Base-by-base conservation (phyloP, 805 yeast genomes). In the Kluyveromyces nonfermentans region DNA sequence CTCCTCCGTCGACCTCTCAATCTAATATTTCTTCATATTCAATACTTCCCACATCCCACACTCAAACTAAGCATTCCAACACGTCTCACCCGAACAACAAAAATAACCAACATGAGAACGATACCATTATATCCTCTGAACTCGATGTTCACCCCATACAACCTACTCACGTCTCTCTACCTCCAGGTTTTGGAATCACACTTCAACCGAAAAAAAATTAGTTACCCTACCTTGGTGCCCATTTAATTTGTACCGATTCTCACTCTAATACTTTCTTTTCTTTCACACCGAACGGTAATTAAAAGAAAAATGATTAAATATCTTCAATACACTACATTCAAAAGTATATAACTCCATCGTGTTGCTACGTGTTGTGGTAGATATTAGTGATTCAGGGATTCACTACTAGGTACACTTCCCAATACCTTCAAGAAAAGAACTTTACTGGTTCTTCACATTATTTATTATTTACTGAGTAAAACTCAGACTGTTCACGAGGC, bases 101-200 rank as follows among this genome's bases (percentile, higher is more conserved):
- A 40, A 39, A 20, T 16, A 17, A 10, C 30, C 35, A 7, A 12
- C 20, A 37, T 21, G 19, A 37, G 9, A 20, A 37, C 18, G 12
- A 15, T n/a, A 25, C 30, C 30, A 6, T 25, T 25, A 25, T 6
- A 25, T 6, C 30, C 7, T 12, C 51, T 33, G 20, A 33, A 25
- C n/a, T 22, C 41, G 38, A 18, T 22, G 35, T 25, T 33, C 35
- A 33, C 7, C 5, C 35, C 8, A 18, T 18, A 15, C 35, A 33
- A 33, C 9, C 35, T 33, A 18, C 35, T 7, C 9, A 16, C 18
- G 14, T 43, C 1, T 46, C 58, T 33, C 51, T 65, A 7, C 74
- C 74, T 16, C 74, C 73, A 1, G 73, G 74, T 5, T 69, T 70
- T 42, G 66, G 70, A 1, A 57, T 62, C 28, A 51, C 67, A 6